A percentile compares a stretch with the other conserved stretches of the same genome.
phyloP scores from a whole-genome alignment of 495 filamentous ascomycete species.

The Aspergillus sclerotioniger region DNA sequence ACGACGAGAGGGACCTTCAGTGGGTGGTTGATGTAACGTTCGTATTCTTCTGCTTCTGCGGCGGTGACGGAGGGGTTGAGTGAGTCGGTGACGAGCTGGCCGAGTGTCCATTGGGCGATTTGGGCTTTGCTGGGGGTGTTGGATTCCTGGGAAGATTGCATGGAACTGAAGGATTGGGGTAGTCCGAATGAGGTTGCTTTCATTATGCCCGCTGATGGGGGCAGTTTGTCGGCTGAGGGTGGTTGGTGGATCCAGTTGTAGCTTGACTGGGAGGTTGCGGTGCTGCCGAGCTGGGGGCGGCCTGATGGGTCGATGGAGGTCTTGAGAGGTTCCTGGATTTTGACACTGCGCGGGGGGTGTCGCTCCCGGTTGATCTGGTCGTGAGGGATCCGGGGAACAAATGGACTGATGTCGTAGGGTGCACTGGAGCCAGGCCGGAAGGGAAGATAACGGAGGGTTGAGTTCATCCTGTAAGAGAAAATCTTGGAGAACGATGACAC shows the following conservation, averaged over 20 bases:
- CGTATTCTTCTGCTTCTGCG: conserved; percentile 80
- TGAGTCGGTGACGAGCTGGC: conserved; percentile 75
- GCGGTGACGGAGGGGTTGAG: conserved; percentile 73
- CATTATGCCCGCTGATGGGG: conserved; percentile 42
- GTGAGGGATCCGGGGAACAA: conserved; percentile 64
- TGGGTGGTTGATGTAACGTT: conserved; percentile 87
- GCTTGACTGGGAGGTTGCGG: conserved; percentile 10
- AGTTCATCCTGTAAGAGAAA: conserved; percentile 88
- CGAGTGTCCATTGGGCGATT: conserved; percentile 79
- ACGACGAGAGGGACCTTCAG: conserved; percentile 85
- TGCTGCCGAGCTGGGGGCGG: conserved; percentile 11
- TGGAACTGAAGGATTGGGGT: conserved; percentile 21
- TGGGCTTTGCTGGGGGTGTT: conserved; percentile 56
- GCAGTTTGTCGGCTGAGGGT: conserved; percentile 31
- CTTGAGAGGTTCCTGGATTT: conserved; percentile 42
- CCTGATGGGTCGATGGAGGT: conserved; percentile 11
- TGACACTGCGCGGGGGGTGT: conserved; percentile 40
- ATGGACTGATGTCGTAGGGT: conserved; percentile 78
- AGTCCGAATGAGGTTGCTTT: conserved; percentile 36
- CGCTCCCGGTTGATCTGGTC: conserved; percentile 40
- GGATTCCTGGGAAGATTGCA: conserved; percentile 23
- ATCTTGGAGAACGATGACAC: conserved; percentile 85
- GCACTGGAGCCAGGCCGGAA: conserved; percentile 66
- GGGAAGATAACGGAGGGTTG: conserved; percentile 75
- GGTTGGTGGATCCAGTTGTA: conserved; percentile 30